A percentile compares a stretch with the other conserved stretches of the same genome.
phyloP scores from a whole-genome alignment of 2,329 filamentous ascomycete species.

The Davidsoniella virescens region DNA sequence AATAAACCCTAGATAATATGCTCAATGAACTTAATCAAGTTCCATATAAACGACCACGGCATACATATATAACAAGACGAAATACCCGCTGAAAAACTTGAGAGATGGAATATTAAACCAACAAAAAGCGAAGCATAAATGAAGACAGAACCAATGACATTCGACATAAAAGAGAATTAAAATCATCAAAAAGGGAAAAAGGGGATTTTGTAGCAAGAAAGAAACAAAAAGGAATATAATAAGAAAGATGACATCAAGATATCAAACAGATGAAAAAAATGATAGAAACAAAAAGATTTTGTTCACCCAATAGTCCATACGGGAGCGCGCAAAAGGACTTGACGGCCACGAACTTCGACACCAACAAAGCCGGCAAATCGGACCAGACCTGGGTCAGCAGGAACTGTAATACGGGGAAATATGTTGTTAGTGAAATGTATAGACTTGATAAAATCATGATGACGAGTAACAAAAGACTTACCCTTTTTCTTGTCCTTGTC shows the following conservation, averaged over 20 bases:
- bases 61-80: background rate
- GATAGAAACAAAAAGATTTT: conserved; percentile 7
- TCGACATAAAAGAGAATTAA: background rate
- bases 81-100: no score
- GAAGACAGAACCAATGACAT: background rate
- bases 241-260: conserved; percentile 7
- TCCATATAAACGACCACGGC: background rate
- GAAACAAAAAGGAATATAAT: conserved; percentile 14
- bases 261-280: conserved; percentile 12
- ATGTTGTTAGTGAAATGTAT: background rate
- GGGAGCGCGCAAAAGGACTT: conserved; percentile 59
- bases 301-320: conserved; percentile 42
- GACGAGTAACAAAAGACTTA: conserved; percentile 20
- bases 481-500: conserved; percentile 33
- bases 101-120: background rate
- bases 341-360: conserved; percentile 59
- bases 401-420: background rate
- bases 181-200: background rate
- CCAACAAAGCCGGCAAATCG: conserved; percentile 61
- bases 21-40: background rate
- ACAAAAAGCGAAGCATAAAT: background rate
- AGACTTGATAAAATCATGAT: background rate
- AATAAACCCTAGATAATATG: background rate
- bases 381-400: conserved; percentile 38
- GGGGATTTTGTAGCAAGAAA: background rate